phyloP scores from a whole-genome alignment of 129 eudicot species.

The Flaveria sonorensis region DNA sequence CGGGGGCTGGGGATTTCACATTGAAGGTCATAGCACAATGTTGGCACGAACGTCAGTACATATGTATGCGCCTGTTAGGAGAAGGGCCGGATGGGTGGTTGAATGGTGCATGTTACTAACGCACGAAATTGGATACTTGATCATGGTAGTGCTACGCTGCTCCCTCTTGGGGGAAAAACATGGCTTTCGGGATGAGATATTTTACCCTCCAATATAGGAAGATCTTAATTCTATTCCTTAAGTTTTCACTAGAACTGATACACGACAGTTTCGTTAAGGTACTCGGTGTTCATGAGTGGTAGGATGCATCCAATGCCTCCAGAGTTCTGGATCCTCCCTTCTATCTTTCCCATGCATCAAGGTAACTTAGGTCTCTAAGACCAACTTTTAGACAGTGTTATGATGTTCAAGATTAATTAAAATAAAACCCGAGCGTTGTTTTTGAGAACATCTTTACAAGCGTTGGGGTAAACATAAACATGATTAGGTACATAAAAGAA shows the following conservation, averaged over 20 bases:
- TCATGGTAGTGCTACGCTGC: slow-evolving; percentile 58
- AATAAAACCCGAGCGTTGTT: no score
- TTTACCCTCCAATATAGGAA: no score
- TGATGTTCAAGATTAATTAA: no score
- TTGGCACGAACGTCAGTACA: slow-evolving; percentile 51
- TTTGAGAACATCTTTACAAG: no score
- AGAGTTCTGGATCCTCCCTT: slow-evolving; percentile 73
- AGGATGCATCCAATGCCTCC: slow-evolving; percentile 85
- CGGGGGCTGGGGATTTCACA: slow-evolving; percentile 80
- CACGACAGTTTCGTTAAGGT: slow-evolving; percentile 31
- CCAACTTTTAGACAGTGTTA: no score
- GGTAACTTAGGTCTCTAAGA: slow-evolving; percentile 26
- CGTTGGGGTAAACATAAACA: no score
- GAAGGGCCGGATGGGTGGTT: slow-evolving; percentile 62
- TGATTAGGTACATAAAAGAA: no score
- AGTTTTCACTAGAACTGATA: no score
- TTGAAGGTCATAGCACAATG: slow-evolving; percentile 73
- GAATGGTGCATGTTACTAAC: slow-evolving; percentile 48
- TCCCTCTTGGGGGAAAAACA: slow-evolving; percentile 84
- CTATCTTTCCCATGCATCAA: slow-evolving; percentile 69
- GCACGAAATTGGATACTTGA: slow-evolving; percentile 75
- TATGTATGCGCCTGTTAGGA: slow-evolving; percentile 64
- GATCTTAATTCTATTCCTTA: no score
- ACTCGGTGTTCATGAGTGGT: slow-evolving; percentile 57
- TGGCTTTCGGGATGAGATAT: slow-evolving; percentile 64